phyloP scores from a whole-genome alignment of 179 eudicot species.

The Dionaea muscipula region DNA sequence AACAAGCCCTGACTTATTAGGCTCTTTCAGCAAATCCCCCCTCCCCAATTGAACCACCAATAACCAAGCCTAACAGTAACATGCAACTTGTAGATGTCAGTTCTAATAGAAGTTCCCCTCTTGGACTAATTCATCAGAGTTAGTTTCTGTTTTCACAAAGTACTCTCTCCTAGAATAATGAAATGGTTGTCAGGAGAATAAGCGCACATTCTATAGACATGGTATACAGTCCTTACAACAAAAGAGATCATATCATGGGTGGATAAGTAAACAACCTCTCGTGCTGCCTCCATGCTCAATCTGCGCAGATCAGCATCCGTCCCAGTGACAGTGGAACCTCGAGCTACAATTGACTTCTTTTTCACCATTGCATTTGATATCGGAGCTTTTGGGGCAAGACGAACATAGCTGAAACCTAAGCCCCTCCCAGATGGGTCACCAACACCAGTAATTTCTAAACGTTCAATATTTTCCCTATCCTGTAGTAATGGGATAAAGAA shows the following conservation, averaged over 20 bases:
- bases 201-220: neutral
- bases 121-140: neutral
- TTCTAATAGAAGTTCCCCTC: too few species aligned
- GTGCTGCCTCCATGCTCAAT: conserved; percentile 98
- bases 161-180: neutral
- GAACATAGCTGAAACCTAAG: conserved; percentile 89
- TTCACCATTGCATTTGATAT: conserved; percentile 54
- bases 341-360: conserved; percentile 60
- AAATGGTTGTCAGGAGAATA: neutral
- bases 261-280: conserved; percentile 45
- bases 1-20: too few species aligned
- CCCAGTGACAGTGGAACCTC: conserved; percentile 83
- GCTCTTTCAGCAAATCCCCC: too few species aligned
- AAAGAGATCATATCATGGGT: neutral
- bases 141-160: neutral
- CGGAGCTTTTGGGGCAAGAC: conserved; percentile 78
- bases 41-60: too few species aligned
- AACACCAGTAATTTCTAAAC: conserved; percentile 90
- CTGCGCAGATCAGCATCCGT: conserved; percentile 99
- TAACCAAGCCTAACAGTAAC: too few species aligned
- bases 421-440: conserved; percentile 99
- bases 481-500: conserved; percentile 16
- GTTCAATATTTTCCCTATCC: conserved; percentile 89
- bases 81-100: too few species aligned
- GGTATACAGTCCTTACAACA: neutral